phyloP scores from a whole-genome alignment of 257 asterid species.

The Solanum paucissectum region DNA sequence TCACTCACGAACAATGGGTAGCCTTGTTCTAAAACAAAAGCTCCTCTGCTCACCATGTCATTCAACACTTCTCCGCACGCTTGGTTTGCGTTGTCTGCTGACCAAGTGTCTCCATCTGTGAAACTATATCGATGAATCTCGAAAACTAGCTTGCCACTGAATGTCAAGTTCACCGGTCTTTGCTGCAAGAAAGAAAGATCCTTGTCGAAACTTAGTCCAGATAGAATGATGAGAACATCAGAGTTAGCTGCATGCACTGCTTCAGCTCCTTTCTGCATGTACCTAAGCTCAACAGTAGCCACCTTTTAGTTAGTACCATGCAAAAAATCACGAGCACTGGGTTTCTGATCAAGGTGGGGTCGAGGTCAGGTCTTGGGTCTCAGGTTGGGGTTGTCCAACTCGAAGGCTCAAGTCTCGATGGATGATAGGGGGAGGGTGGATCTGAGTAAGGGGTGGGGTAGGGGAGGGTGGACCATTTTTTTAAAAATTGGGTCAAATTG shows the following conservation, averaged over 20 bases:
- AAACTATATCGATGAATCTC: constrained; percentile 91
- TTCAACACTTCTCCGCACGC: constrained; percentile 56
- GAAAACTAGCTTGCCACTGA: constrained; percentile 50
- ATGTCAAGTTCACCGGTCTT: constrained; percentile 37
- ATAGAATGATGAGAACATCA: constrained; percentile 53
- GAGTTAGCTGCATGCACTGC: constrained; percentile 83
- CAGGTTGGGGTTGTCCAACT: too few relatives aligned
- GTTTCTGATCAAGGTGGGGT: background rate
- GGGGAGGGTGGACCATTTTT: too few relatives aligned
- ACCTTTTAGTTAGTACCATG: background rate
- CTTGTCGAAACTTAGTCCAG: constrained; percentile 59
- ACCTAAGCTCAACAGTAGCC: constrained; percentile 17
- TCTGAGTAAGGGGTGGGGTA: too few relatives aligned
- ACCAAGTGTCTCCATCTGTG: constrained; percentile 65
- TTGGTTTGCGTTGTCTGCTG: constrained; percentile 53
- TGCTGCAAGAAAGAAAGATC: constrained; percentile 54
- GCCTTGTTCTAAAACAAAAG: constrained; percentile 63
- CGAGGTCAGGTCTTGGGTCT: background rate
- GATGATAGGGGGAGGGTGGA: too few relatives aligned
- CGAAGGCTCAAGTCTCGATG: too few relatives aligned
- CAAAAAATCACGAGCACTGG: background rate
- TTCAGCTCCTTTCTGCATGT: constrained; percentile 85
- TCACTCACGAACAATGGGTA: constrained; percentile 89
- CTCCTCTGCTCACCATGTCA: constrained; percentile 34
- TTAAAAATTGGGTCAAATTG: too few relatives aligned